Percentiles rank a stretch among this genome's conserved stretches.
These are phyloP conservation scores for Pseudomonodictys pantanalensis DNA, from an alignment of 495 filamentous ascomycete genomes.

Conservation along the genomic window DNA sequence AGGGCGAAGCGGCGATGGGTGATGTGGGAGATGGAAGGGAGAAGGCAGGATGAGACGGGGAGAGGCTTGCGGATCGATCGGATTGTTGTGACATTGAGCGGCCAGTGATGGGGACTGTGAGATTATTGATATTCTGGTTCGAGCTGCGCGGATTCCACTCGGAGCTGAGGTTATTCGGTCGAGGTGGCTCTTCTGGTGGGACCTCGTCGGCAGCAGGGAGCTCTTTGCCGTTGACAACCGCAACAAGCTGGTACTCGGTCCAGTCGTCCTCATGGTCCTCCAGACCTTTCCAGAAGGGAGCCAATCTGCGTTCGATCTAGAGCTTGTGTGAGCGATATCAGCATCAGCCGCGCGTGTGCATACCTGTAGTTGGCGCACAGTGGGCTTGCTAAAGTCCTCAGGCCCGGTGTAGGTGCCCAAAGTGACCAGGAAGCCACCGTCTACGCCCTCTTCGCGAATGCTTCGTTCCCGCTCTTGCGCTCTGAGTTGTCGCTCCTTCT, in stretches of 20 bases:
- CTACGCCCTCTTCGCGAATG: constrained; percentile 87
- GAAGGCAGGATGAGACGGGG: constrained; percentile 48
- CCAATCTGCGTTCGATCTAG: constrained; percentile 86
- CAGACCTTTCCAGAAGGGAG: constrained; percentile 92
- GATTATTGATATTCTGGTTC: constrained; percentile 54
- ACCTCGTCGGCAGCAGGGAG: constrained; percentile 82
- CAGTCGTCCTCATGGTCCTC: constrained; percentile 85
- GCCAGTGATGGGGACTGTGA: constrained; percentile 73
- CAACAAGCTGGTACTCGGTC: constrained; percentile 91
- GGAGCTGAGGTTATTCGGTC: constrained; percentile 40
- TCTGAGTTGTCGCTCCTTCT: constrained; percentile 72
- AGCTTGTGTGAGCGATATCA: constrained; percentile 4
- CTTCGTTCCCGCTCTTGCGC: constrained; percentile 85
- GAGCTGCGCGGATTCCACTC: constrained; percentile 44
- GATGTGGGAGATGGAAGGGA: constrained; percentile 51
- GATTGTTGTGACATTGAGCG: constrained; percentile 74
- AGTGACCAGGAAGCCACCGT: constrained; percentile 92
- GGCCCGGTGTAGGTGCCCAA: constrained; percentile 87
- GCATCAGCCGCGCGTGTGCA: constrained; percentile 12
- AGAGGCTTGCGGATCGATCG: constrained; percentile 55
- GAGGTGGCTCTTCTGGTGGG: constrained; percentile 59
- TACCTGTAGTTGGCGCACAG: constrained; percentile 92
- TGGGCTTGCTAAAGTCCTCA: constrained; percentile 88
- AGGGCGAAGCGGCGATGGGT: constrained; percentile 43
- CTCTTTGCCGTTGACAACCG: constrained; percentile 79